Evolutionary conservation across 139 green algal species (phyloP), one percentile per base, ranked within the genome.

Genomic region (Tetradesmus lagerheimii): DNA sequence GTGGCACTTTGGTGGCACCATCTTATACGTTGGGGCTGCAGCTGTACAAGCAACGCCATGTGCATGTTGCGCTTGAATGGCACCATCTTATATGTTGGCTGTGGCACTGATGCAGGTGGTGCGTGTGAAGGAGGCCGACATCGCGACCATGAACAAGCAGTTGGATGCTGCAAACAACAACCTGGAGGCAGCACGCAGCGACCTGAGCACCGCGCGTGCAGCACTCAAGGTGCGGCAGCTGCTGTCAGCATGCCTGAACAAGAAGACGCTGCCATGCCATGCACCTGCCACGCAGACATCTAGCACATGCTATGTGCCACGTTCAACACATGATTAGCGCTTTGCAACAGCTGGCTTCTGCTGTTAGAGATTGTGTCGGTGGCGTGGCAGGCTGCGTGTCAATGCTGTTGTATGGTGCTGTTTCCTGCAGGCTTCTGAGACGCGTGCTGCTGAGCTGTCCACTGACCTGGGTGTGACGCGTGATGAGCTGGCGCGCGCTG

Each of bases 401-500:
- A n/a, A n/a, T n/a, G n/a, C n/a, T n/a, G n/a, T n/a, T n/a, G n/a
- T n/a, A n/a, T 66, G 43, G 6, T 66, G 18, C 53, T 23, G 15
- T 45, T 57, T n/a, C 29, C 9, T 90, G 23, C 75, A 91, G 87
- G 87, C 57, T 8, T n/a, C 87, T 34, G 87, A 91, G 35, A 16
- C 37, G 23, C 45, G n/a, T 43, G 37, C 41, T 35, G 37, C 78
- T 50, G 78, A 91, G 57, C 35, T 87, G 53, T 34, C n/a, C 29
- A 35, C 14, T 23, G 81, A 92, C 83, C 67, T 92, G 75, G 57
- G 75, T 27, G 39, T 90, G 37, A 82, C 84, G 14, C 85, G 85
- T 45, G 90, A 92, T 53, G 90, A 92, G 77, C 64, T 90, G 76
- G 50, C 85, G 38, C 79, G 90, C 23, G 53, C 66, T 12, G n/a